phyloP scores from a whole-genome alignment of 805 yeast genomes.

The Huiozyma naganishii region DNA sequence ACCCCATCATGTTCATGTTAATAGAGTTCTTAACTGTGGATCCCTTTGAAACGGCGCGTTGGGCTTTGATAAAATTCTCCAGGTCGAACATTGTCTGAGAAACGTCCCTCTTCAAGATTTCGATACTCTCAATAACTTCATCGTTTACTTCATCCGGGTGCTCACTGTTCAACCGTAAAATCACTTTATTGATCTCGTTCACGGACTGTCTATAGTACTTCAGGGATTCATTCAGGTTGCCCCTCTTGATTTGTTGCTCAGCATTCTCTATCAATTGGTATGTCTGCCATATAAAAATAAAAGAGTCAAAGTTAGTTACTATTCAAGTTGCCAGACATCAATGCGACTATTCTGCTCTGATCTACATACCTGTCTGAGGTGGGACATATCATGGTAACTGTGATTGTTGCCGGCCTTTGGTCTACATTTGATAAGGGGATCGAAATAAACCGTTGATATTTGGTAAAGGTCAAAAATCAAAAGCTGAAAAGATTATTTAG shows the following conservation, averaged over 20 bases:
- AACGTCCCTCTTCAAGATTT: slow-evolving; percentile 24
- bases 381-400: too few relatives aligned
- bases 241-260: slow-evolving; percentile 35
- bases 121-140: slow-evolving; percentile 26
- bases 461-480: too few relatives aligned
- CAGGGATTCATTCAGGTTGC: slow-evolving; percentile 24
- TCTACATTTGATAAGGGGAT: too few relatives aligned
- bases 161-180: slow-evolving; percentile 1
- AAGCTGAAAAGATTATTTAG: too few relatives aligned
- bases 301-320: slow-evolving; percentile 1
- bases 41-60: neutral
- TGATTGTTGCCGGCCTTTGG: too few relatives aligned
- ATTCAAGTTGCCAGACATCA: too few relatives aligned
- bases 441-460: too few relatives aligned
- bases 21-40: neutral
- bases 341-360: too few relatives aligned
- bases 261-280: slow-evolving; percentile 44
- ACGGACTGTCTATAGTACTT: slow-evolving; percentile 3
- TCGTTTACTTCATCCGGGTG: slow-evolving; percentile 1
- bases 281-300: slow-evolving; percentile 24
- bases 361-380: too few relatives aligned
- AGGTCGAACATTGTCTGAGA: slow-evolving; percentile 26
- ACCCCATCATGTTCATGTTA: slow-evolving; percentile 1
- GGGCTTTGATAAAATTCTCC: slow-evolving; percentile 4
- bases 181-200: slow-evolving; percentile 3